These are phyloP conservation scores for Kwoniella bestiolae DNA, from an alignment of 768 basidiomycete genomes.

Conservation along the genomic window DNA sequence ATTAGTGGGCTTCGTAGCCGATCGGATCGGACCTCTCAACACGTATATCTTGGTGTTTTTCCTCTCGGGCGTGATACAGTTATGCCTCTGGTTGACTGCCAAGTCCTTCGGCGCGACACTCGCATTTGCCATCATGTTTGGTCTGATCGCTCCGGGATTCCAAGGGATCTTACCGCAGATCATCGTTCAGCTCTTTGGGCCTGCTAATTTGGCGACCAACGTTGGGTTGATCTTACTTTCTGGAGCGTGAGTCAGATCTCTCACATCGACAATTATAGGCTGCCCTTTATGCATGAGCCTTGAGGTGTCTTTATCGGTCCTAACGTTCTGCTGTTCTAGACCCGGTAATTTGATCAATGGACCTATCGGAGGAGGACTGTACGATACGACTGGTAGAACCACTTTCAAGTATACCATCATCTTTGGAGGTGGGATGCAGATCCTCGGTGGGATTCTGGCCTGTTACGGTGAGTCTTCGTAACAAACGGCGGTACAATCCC, in stretches of 20 bases:
- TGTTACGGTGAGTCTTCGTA: constrained; percentile 31
- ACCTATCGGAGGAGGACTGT: constrained; percentile 37
- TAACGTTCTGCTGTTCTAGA: constrained; percentile 1
- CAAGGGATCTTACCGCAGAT: constrained; percentile 37
- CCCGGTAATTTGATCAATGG: constrained; percentile 33
- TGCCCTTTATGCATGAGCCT: too few relatives aligned
- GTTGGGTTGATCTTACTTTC: constrained; percentile 32
- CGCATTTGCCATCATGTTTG: constrained; percentile 41
- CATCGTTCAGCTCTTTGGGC: constrained; percentile 39
- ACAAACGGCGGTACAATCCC: background rate
- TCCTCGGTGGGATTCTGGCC: constrained; percentile 26
- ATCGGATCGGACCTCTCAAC: constrained; percentile 48
- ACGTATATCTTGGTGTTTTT: constrained; percentile 39
- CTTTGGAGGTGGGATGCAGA: constrained; percentile 28
- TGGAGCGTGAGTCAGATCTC: constrained; percentile 16
- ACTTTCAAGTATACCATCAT: constrained; percentile 40
- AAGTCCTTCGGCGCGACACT: constrained; percentile 31
- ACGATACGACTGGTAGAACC: constrained; percentile 28
- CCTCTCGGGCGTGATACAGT: constrained; percentile 36
- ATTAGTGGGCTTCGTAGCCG: constrained; percentile 42
- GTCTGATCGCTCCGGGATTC: constrained; percentile 40
- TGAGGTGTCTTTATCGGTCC: too few relatives aligned
- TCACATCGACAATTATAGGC: too few relatives aligned
- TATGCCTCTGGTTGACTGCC: constrained; percentile 45
- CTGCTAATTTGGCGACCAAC: constrained; percentile 39